These are phyloP conservation scores for Mollisia scopiformis DNA, from an alignment of 2,329 filamentous ascomycete genomes.

Conservation along the genomic window DNA sequence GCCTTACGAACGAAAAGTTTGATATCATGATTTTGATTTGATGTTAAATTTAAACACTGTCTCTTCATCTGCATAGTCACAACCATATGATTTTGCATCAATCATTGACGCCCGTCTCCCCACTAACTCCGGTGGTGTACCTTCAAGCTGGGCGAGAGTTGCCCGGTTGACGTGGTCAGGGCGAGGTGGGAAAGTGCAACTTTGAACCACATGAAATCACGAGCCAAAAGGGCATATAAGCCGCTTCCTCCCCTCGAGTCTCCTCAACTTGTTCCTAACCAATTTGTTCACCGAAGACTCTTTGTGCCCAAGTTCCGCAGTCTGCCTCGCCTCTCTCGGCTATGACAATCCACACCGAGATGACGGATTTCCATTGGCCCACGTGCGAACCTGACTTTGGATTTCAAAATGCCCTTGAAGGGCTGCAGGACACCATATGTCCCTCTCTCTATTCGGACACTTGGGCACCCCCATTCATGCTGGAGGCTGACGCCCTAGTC, in stretches of 20 bases:
- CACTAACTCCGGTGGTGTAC: not conserved
- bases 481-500: not conserved
- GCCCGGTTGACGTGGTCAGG: not conserved
- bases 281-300: not conserved
- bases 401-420: not conserved
- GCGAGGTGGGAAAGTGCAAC: not conserved
- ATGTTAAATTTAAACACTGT: too few species aligned
- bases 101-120: not conserved
- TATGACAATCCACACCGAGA: not conserved
- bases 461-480: not conserved
- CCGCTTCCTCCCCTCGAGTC: not conserved
- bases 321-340: constrained; percentile 1
- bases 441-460: not conserved
- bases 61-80: too few species aligned
- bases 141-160: not conserved
- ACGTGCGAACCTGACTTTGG: not conserved
- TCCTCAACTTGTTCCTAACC: not conserved
- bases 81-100: too few species aligned
- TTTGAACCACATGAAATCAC: not conserved
- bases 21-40: too few species aligned
- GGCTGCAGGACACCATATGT: not conserved
- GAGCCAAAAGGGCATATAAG: not conserved
- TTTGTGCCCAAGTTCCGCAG: too few species aligned
- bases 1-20: too few species aligned
- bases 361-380: not conserved